Evolutionary conservation across 495 filamentous ascomycete species (phyloP), one percentile per base, ranked within the genome.

Genomic region (Delitschia confertaspora): DNA sequence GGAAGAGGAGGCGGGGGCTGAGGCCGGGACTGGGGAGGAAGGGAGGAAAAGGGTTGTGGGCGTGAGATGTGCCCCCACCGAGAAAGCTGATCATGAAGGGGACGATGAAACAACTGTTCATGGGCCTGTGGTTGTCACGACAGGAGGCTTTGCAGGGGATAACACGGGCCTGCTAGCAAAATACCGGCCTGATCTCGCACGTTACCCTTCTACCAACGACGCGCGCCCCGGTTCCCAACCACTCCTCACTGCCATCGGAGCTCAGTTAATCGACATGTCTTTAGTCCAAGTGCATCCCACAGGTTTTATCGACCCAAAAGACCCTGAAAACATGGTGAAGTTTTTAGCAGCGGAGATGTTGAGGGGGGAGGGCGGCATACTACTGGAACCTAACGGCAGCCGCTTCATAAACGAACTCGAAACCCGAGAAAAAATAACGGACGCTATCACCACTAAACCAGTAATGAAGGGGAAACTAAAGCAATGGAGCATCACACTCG

Each of bases 281-380:
- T 58, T 60, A 40, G 71, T 76, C 9, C 73, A 76, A 56, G 65
- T 76, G 16, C 73, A 78, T 55, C 83, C 83, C 3, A 86, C 83
- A 2, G 80, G 80, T 37, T 76, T 88, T 34, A 70, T 86, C 3
- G 82, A 86, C 58, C 79, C 82, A 16, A 74, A 55, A 6, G 49
- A 56, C 30, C 55, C 63, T 3, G 9, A 23, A 1, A 47, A 56
- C 5, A 45, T 55, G 24, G 60, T 74, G 23, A 78, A 79, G 57
- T 73, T 80, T 50, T 65, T 79, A n/a, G 74, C 76, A 0, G 75
- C 76, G 0, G 76, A 80, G 57, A 62, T 75, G 33, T 55, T 80
- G 21, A 56, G 75, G 0, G 75, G 74, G 0, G 74, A 78, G 51
- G 76, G 75, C 3, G 76, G 74, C 0, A 65, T 79, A 10, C n/a